Percentiles rank a stretch among this genome's conserved stretches.
phyloP scores from a whole-genome alignment of 148 eudicot genomes.

The Nepenthes gracilis region DNA sequence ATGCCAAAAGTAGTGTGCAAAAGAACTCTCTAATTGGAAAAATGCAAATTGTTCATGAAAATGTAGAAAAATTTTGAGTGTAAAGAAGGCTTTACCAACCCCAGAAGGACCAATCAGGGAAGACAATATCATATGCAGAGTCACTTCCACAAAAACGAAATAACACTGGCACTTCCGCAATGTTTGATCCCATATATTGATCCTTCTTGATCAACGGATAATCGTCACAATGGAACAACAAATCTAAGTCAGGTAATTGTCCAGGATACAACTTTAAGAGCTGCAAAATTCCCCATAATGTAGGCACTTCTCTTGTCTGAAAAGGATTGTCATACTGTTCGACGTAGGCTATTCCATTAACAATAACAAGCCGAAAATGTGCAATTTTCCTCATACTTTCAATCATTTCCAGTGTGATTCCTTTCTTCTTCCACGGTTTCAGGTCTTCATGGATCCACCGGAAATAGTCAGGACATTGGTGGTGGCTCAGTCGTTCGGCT shows the following conservation, averaged over 20 bases:
- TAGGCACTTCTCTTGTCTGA: slow-evolving; percentile 25
- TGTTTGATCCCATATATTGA: slow-evolving; percentile 15
- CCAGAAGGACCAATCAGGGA: slow-evolving; percentile 80
- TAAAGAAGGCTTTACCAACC: slow-evolving; percentile 42
- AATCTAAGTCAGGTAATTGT: slow-evolving; percentile 27
- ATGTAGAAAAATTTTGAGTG: no score
- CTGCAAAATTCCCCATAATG: slow-evolving; percentile 32
- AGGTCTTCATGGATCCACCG: slow-evolving; percentile 20
- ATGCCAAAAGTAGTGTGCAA: no score
- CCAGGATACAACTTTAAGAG: slow-evolving; percentile 28
- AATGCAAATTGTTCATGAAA: no score
- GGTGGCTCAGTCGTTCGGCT: not conserved
- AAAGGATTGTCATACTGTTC: slow-evolving; percentile 19
- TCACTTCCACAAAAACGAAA: slow-evolving; percentile 55
- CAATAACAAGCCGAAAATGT: slow-evolving; percentile 20
- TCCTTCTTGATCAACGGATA: slow-evolving; percentile 29
- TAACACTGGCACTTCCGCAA: slow-evolving; percentile 29
- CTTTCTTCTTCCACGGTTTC: slow-evolving; percentile 17
- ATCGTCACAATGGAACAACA: slow-evolving; percentile 37
- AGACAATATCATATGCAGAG: slow-evolving; percentile 40
- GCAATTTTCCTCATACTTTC: slow-evolving; percentile 10
- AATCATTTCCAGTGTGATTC: slow-evolving; percentile 19
- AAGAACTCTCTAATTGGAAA: no score
- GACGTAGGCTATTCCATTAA: slow-evolving; percentile 26
- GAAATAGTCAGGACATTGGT: slow-evolving; percentile 18